phyloP scores from a whole-genome alignment of 192 early-diverging fungal genomes.

The Coemansia sp. region DNA sequence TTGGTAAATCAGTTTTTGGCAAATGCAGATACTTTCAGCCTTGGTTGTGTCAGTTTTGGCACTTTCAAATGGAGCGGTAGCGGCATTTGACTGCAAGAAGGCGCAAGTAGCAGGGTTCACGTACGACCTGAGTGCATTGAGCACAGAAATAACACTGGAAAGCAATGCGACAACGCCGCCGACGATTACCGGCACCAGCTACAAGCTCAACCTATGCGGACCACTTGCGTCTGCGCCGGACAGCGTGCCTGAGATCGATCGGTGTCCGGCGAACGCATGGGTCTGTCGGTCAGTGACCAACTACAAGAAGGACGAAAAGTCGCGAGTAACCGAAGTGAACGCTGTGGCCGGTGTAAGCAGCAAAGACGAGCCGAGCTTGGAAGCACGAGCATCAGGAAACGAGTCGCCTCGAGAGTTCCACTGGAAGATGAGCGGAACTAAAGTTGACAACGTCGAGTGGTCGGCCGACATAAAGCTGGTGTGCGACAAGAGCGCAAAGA shows the following conservation, averaged over 20 bases:
- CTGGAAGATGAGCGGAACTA: slow-evolving; percentile 45
- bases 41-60: slow-evolving; percentile 1
- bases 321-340: slow-evolving; percentile 38
- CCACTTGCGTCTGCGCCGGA: slow-evolving; percentile 25
- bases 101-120: slow-evolving; percentile 32
- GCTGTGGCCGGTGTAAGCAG: slow-evolving; percentile 28
- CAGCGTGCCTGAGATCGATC: slow-evolving; percentile 37
- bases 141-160: slow-evolving; percentile 23
- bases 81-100: slow-evolving; percentile 48
- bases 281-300: slow-evolving; percentile 45
- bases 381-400: slow-evolving; percentile 27
- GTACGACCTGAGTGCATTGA: slow-evolving; percentile 43
- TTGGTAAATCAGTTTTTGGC: not conserved
- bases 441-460: slow-evolving; percentile 29
- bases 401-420: slow-evolving; percentile 33
- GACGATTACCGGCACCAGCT: slow-evolving; percentile 31
- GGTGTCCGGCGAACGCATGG: slow-evolving; percentile 42
- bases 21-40: slow-evolving; percentile 10
- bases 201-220: slow-evolving; percentile 48
- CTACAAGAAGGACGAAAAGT: slow-evolving; percentile 33
- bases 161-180: slow-evolving; percentile 45
- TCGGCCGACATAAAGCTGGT: slow-evolving; percentile 44
- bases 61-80: not conserved
- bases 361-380: slow-evolving; percentile 19
- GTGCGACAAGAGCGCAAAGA: slow-evolving; percentile 34